Base-by-base conservation (phyloP, 179 eudicot genomes). In the Spergularia azorica region DNA sequence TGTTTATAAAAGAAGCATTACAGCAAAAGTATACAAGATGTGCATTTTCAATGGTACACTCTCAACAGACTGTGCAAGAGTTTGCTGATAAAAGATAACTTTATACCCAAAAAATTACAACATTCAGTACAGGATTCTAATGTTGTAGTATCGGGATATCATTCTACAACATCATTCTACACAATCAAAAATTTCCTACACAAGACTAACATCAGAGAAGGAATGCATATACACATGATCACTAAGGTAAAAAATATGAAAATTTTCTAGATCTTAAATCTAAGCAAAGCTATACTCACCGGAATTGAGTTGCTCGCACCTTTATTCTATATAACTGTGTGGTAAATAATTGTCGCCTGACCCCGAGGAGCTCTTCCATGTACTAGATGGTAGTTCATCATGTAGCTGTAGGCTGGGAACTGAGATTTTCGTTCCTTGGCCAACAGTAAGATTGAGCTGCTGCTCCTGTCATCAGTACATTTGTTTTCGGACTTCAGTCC, bases 101-200 rank as follows among this genome's bases (percentile, higher is more conserved):
- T 43, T 43, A 43, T 43, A 43, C 48, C 48, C 5, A 43, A 7
- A 43, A 43, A 43, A 43, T 43, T 7, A 5, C 48, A 0, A 43
- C 48, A 43, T 43, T 43, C 48, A 43, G 48, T 43, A 43, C 48
- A 43, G 48, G 48, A 43, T 43, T 43, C 48, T 43, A 46, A 14
- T 67, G 2, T 46, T 7, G 48, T 13, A 7, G 57, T 67, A 67
- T 50, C 57, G 50, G 5, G 48, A 67, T 51, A 66, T 69, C 15
- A 36, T 36, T 36, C 9, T 77, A 77, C 80, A 70, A 70, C 48
- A 41, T 20, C 32, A 57, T 57, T 26, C 75, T 77, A 77, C 63
- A 61, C 62, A 11, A 9, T 13, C 63, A 51, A 59, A 70, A 62
- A 13, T 54, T 54, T 71, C 80, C 71, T 70, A 77, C 20, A 70